Evolutionary conservation across 768 basidiomycete species (phyloP).

Genomic region (Lepiota venenata): DNA sequence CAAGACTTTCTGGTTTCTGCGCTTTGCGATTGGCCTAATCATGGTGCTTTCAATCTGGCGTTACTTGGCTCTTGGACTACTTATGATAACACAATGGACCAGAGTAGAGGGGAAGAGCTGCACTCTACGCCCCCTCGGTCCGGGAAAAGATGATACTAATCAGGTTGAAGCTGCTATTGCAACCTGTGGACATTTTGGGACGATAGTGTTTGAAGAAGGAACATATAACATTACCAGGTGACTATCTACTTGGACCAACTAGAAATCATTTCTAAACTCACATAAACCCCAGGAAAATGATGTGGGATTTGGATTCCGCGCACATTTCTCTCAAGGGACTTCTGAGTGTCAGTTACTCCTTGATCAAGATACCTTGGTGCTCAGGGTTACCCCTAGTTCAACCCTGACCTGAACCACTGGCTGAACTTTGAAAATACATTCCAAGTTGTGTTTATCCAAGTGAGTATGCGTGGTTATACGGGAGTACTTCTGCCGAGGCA

Average conservation of each 20-base stretch:
- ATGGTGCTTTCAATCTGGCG: not conserved
- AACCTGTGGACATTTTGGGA: constrained; percentile 44
- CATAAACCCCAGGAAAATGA: constrained; percentile 45
- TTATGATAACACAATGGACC: constrained; percentile 10
- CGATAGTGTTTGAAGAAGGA: constrained; percentile 40
- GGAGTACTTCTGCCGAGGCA: not conserved
- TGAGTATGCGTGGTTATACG: constrained; percentile 15
- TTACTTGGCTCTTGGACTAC: constrained; percentile 8
- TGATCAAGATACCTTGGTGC: not conserved
- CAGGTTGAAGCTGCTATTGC: constrained; percentile 48
- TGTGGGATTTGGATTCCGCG: constrained; percentile 43
- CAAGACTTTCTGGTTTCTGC: not conserved
- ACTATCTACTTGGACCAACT: not conserved
- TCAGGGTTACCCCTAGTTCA: constrained; percentile 35
- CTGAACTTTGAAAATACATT: constrained; percentile 51
- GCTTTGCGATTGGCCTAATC: not conserved
- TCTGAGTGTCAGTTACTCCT: constrained; percentile 32
- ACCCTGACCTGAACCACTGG: constrained; percentile 54
- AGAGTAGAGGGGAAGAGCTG: constrained; percentile 21
- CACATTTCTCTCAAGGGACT: constrained; percentile 43
- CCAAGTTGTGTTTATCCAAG: constrained; percentile 61
- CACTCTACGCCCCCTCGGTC: constrained; percentile 30
- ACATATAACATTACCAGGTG: constrained; percentile 51
- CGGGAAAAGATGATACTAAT: constrained; percentile 36
- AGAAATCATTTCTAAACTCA: not conserved